Base-by-base conservation (phyloP, 768 basidiomycete genomes). In the Termitomyces sp. region DNA sequence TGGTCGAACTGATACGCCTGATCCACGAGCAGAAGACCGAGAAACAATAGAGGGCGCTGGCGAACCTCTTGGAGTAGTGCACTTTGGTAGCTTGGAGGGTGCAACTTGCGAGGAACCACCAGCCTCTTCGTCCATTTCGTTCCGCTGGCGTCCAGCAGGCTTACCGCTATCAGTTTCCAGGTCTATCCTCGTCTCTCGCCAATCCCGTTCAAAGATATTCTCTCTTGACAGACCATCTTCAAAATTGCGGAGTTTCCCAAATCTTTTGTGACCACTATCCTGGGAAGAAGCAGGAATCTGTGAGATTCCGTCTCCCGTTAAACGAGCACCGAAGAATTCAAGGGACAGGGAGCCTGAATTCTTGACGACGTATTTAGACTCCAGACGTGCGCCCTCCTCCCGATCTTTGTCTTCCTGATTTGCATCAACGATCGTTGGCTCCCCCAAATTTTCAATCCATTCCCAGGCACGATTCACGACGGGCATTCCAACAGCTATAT, bases 381-480 rank as follows among this genome's bases (percentile, higher is more conserved):
- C 66, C 11, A 71, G 60, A 9, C 70, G 69, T 44, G 73, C 74
- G 44, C 71, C 73, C 38, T 77, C 76, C 21, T 77, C 74, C 19
- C 63, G 65, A 51, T 75, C 74, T 28, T 69, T 68, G 26, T 77
- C 71, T 33, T 73, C 73, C 10, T 79, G 78, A 31, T 74, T 78
- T 10, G 75, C 66, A 28, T 80, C 78, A 3, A 73, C 60, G 11
- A 72, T 63, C 8, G 75, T 57, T 3, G 77, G 73, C 51, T 87
- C 85, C 9, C 89, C 89, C 3, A 91, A 64, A 65, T 86, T 82
- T 68, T 93, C 90, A 7, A 85, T 82, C 89, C 90, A 92, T 67
- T 93, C 90, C 90, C 90, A 93, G 3, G 91, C 88, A 33, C 84
- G 80, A 68, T 91, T 89, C 55, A 81, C 74, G 17, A 91, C 86